Evolutionary conservation across 176 grass and related monocot genomes (phyloP).

Genomic region (Oropetium thomaeum): DNA sequence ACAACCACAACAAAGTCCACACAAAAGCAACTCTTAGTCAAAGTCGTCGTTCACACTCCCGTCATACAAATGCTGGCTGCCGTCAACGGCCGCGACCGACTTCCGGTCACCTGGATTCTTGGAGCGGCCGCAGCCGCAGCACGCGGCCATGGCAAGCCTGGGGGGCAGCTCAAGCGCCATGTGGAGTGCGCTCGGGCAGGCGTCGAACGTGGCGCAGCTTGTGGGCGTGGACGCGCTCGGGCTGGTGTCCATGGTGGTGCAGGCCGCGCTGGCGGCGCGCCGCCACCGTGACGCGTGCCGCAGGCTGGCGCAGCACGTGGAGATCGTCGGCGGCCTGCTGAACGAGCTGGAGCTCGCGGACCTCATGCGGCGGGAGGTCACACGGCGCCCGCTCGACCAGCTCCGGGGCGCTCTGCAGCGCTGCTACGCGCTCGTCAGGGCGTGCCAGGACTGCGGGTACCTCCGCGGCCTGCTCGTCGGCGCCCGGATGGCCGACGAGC

Average conservation of each 20-base stretch:
- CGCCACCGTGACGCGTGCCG: slow-evolving; percentile 57
- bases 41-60: background rate
- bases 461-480: slow-evolving; percentile 40
- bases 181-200: slow-evolving; percentile 6
- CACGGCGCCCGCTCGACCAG: slow-evolving; percentile 50
- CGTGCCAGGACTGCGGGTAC: slow-evolving; percentile 46
- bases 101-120: background rate
- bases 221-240: slow-evolving; percentile 60
- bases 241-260: slow-evolving; percentile 61
- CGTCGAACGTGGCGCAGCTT: slow-evolving; percentile 33
- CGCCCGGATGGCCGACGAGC: slow-evolving; percentile 36
- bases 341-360: slow-evolving; percentile 48
- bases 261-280: slow-evolving; percentile 52
- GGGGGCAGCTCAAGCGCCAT: background rate
- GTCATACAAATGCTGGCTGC: background rate
- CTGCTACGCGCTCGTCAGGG: slow-evolving; percentile 43
- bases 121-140: background rate
- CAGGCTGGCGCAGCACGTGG: slow-evolving; percentile 47
- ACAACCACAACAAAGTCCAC: background rate
- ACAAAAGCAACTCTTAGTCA: background rate
- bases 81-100: background rate
- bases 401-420: slow-evolving; percentile 34
- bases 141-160: background rate
- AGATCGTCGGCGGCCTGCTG: slow-evolving; percentile 51
- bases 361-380: slow-evolving; percentile 43